Evolutionary conservation across 305 asterid genomes (phyloP).

Genomic region (Fraxinus floribunda): DNA sequence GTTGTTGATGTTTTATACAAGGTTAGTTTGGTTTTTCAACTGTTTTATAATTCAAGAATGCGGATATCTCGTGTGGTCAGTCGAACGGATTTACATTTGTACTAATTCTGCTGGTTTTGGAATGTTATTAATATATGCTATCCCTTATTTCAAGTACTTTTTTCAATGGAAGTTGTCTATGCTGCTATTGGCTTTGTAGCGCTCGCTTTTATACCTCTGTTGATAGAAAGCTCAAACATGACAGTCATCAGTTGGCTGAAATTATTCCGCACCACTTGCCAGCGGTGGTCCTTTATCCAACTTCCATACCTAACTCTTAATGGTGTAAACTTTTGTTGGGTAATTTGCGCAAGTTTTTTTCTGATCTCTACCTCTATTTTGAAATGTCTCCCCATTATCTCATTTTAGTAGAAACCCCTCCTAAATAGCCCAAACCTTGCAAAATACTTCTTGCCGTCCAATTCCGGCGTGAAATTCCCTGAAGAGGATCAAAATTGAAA

Average conservation of each 20-base stretch:
- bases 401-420: not conserved
- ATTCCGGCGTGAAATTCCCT: not conserved
- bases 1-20: constrained; percentile 1
- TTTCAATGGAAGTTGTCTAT: not conserved
- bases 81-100: not conserved
- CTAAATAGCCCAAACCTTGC: not conserved
- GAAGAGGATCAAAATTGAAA: not conserved
- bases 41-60: not conserved
- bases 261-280: not conserved
- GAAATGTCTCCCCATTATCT: not conserved
- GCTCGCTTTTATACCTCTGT: not conserved
- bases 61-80: not conserved
- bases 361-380: not conserved
- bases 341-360: not conserved
- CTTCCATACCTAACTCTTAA: not conserved
- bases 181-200: not conserved
- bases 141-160: not conserved
- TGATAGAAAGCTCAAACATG: not conserved
- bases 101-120: not conserved
- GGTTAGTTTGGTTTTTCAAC: not conserved
- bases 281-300: not conserved
- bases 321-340: not conserved
- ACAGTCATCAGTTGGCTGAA: not conserved
- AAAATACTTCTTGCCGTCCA: not conserved
- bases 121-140: not conserved